Conservation (phyloP, 2,329 filamentous ascomycete species). For the Fusarium sp. region DNA sequence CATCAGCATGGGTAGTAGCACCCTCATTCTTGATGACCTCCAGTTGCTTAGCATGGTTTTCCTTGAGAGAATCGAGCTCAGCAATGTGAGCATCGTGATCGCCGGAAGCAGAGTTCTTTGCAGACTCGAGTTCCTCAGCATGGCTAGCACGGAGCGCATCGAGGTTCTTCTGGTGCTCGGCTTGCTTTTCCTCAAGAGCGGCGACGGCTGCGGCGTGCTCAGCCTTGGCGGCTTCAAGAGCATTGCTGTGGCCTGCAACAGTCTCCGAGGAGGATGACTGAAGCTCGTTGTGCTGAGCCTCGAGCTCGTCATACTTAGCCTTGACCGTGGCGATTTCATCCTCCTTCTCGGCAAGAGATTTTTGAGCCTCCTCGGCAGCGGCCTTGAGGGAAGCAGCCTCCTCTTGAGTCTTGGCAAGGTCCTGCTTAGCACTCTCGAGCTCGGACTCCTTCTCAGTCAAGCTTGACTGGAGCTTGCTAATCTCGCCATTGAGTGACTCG, state of each 20-base stretch:
- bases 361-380: constrained; percentile 62
- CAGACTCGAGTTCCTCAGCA: constrained; percentile 69
- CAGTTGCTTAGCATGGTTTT: constrained; percentile 65
- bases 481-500: constrained; percentile 57
- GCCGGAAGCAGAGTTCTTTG: constrained; percentile 65
- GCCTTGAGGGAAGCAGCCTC: constrained; percentile 63
- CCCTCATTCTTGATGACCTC: constrained; percentile 60
- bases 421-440: constrained; percentile 60
- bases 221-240: constrained; percentile 59
- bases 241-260: constrained; percentile 56
- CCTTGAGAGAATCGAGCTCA: constrained; percentile 68
- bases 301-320: constrained; percentile 72
- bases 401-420: constrained; percentile 58
- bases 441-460: constrained; percentile 61
- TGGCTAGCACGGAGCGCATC: constrained; percentile 69
- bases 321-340: constrained; percentile 66
- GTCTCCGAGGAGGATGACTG: constrained; percentile 54
- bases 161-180: constrained; percentile 66
- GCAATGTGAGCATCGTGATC: constrained; percentile 63
- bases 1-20: constrained; percentile 55
- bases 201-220: constrained; percentile 60
- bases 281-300: constrained; percentile 68
- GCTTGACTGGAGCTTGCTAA: constrained; percentile 56
- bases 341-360: constrained; percentile 63
- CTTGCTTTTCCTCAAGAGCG: constrained; percentile 64